Evolutionary conservation across 768 basidiomycete species (phyloP), one percentile per base, ranked within the genome.

Genomic region (Candolleomyces eurysporus): DNA sequence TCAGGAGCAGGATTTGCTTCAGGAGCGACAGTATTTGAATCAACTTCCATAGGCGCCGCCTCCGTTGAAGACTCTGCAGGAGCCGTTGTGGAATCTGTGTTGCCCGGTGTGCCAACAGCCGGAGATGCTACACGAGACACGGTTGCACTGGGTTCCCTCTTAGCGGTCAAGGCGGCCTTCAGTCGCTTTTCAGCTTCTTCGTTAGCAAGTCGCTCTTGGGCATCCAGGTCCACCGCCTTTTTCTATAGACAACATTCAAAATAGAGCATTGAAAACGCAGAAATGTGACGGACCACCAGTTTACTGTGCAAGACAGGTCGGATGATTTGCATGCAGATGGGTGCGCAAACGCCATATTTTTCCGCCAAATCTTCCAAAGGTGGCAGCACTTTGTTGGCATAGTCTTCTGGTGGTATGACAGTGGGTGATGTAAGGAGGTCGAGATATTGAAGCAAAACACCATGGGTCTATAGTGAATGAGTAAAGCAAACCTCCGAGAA

Each of bases 291-390:
- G 70, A 89, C 89, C 67, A 91, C 73, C 50, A 92, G 75, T 31
- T 80, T 75, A 9, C 76, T 76, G 64, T 91, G 85, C 48, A 92
- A 78, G 58, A 90, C 87, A 14, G 96, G 95, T 16, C 97, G 86
- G 43, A 93, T 83, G 60, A 98, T 89, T 70, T 96, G 94, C 92
- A 98, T 97, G 57, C 94, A 93, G 59, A 97, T 88, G 13, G 91
- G 85, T 42, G 91, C 86, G 61, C 88, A 86, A 49, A 99, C 85
- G 7, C 90, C 91, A 73, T 90, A 98, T 43, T 81, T 79, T 56
- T 83, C 79, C 57, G 87, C 87, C 9, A 98, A 82, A 31, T 92
- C 89, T 2, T 77, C 75, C 10, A 97, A 76, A 17, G 91, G 76
- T 5, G 96, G 96, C 6, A 96, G 75, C 22, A 93, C 78, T 66